Evolutionary conservation across 2,329 filamentous ascomycete species (phyloP).

Genomic region (Pestalotiopsis sp.): DNA sequence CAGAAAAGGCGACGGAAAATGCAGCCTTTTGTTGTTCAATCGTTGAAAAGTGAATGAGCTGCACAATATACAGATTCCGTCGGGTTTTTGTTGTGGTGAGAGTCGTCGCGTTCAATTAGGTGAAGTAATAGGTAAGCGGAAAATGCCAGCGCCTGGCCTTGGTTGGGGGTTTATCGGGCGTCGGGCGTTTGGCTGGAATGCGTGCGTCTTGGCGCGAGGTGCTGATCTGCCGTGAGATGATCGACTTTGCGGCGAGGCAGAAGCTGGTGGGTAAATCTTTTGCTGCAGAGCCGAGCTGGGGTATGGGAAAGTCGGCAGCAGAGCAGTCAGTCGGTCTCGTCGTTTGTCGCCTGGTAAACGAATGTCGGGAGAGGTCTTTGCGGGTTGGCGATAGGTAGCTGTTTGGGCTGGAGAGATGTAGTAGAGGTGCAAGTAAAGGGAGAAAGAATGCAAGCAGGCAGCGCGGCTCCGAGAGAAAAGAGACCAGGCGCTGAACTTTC

Average conservation of each 20-base stretch:
- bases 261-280: neutral
- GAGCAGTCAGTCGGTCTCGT: neutral
- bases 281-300: neutral
- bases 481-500: slow-evolving; percentile 3
- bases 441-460: neutral
- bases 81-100: neutral
- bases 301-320: neutral
- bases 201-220: slow-evolving; percentile 6
- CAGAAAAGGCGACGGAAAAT: neutral
- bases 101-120: neutral
- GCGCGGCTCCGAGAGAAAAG: neutral
- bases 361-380: neutral
- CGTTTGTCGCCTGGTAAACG: slow-evolving; percentile 6
- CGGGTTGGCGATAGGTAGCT: neutral
- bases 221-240: neutral
- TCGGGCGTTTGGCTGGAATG: neutral
- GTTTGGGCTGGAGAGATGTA: neutral
- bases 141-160: neutral
- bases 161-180: neutral
- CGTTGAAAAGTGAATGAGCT: neutral
- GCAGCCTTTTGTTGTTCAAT: neutral
- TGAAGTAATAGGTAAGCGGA: neutral
- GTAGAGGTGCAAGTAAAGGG: neutral
- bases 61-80: neutral
- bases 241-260: neutral